Percentiles rank a stretch among this genome's conserved stretches.
Evolutionary conservation across 345 rosid genomes (phyloP).

Genomic region (Salix purpurea): DNA sequence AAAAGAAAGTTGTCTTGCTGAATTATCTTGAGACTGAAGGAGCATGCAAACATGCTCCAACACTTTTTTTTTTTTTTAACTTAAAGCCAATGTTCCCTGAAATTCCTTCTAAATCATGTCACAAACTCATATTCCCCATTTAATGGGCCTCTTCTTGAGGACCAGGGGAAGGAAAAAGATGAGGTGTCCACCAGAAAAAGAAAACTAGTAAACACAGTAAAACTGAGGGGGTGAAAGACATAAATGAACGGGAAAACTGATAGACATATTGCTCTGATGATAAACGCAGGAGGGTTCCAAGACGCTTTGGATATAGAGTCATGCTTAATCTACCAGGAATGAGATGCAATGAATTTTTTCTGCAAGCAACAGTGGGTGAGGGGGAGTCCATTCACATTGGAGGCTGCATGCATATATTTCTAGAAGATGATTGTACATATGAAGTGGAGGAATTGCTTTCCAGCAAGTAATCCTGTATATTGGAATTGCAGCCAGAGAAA

Average conservation of each 20-base stretch:
- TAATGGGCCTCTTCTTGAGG: neutral
- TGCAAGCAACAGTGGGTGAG: neutral
- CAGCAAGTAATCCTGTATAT: slow-evolving; percentile 2
- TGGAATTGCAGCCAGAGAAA: slow-evolving; percentile 5
- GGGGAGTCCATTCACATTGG: slow-evolving; percentile 9
- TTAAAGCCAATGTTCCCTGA: neutral
- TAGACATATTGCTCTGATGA: neutral
- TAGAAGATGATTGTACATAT: slow-evolving; percentile 2
- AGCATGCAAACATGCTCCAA: neutral
- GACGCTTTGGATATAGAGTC: slow-evolving; percentile 20
- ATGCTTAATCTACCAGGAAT: slow-evolving; percentile 4
- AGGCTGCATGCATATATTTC: slow-evolving; percentile 11
- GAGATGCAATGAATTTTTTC: neutral
- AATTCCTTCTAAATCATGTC: neutral
- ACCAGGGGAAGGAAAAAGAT: neutral
- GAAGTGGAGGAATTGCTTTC: slow-evolving; percentile 18
- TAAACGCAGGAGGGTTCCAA: slow-evolving; percentile 37
- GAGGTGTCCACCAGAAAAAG: neutral
- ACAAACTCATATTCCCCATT: neutral
- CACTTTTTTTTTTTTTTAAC: neutral
- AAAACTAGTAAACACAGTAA: neutral
- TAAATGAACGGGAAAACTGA: neutral
- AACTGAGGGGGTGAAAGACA: neutral
- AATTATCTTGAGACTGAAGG: neutral
- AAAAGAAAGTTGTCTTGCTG: neutral